Evolutionary conservation across 331 rosid genomes (phyloP), one percentile per base, ranked within the genome.

Genomic region (Spiraea crenata): DNA sequence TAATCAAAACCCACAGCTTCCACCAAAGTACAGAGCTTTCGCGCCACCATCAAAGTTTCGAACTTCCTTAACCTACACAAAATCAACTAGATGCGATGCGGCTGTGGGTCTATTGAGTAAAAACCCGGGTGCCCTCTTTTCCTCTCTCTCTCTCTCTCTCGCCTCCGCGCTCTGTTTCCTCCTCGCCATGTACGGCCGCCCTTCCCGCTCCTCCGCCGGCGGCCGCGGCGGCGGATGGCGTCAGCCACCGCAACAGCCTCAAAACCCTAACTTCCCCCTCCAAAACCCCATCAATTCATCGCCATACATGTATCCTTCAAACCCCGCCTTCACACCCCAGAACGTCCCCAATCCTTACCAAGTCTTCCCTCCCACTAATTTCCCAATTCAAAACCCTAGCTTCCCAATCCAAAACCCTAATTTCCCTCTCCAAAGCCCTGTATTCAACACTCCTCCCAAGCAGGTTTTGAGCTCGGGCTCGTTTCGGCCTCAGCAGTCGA

Each of bases 171-270:
- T 0, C 34, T n/a, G 2, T 20, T 25, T 35, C 49, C 7, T 69
- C 64, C 78, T 65, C 54, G 80, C 3, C 68, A 89, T 89, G 92
- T 70, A 77, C 77, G 77, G 84, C 31, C 81, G 52, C 13, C 78
- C 63, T 17, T 20, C 71, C 14, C 71, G 73, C 10, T 77, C 63
- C 80, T 61, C 81, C 65, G 77, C 75, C n/a, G 65, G 62, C 3
- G 5, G 46, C 19, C 3, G 77, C 65, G 77, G 77, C n/a, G 65
- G 62, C 4, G 5, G 46, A 31, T 4, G 77, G 79, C 59, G 75
- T 60, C 83, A 37, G 40, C 69, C 73, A 3, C 66, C 70, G 14
- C 65, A 25, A 31, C 20, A 11, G 40, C 63, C 39, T 35, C 60
- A 11, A 9, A 58, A 70, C 64, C 54, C 82, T 16, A 49, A 47